Evolutionary conservation across 306 rosid genomes (phyloP), one percentile per base, ranked within the genome.

Genomic region (Prunus dulcis): DNA sequence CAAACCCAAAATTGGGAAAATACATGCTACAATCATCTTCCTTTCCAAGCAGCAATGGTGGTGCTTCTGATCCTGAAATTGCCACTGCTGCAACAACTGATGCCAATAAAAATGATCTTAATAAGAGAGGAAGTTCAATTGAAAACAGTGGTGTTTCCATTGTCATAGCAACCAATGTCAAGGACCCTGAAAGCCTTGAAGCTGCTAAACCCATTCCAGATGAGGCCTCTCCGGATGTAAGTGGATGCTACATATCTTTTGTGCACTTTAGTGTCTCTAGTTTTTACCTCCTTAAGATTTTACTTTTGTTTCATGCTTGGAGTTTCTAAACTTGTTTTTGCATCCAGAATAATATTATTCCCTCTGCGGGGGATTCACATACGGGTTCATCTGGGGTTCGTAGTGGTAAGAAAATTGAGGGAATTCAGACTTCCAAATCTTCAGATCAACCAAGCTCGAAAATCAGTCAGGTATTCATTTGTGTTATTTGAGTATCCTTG

Each of bases 141-240:
- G 84, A 75, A 72, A 62, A 74, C 61, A 43, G 9, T 47, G 67
- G 56, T 46, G 78, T 50, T 67, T 60, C 86, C 51, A 74, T 74
- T 71, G 17, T 77, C 22, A 46, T 49, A 52, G 68, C 61, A 22
- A 76, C 81, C n/a, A 52, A 51, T 38, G 23, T 76, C 17, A 63
- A 62, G 76, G 84, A 80, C 72, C 53, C 71, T 66, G 80, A 57
- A 23, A 85, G 49, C 77, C 61, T 80, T 53, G n/a, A 70, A 63
- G 65, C 67, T 63, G 34, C 71, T 63, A 75, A 80, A 80, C 73
- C 63, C 27, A 22, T 55, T 9, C 70, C 18, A 8, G 82, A 79
- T 70, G 81, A 56, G 73, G 78, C 79, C 69, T 74, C 78, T 66
- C 74, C 19, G 64, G 77, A 88, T 88, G 97, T 90, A 81, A 74